Percentiles rank a stretch among this genome's conserved stretches.
These are phyloP conservation scores for Leccinum disarticulatum DNA, from an alignment of 768 basidiomycete genomes.

Conservation along the genomic window DNA sequence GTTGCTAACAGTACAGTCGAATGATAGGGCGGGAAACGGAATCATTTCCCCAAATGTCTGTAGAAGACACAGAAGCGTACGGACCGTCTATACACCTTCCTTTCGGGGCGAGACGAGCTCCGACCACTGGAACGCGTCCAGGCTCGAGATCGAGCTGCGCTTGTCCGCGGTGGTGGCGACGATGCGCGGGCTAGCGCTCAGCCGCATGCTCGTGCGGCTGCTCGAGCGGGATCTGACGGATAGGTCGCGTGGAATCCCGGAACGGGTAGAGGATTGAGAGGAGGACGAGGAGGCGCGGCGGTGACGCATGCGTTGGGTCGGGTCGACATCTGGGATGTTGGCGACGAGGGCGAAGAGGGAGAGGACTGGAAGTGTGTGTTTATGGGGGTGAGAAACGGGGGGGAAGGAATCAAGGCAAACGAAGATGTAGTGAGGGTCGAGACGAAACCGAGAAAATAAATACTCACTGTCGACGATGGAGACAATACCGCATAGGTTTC, in stretches of 20 bases:
- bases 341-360: conserved; percentile 77
- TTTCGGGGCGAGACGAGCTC: conserved; percentile 33
- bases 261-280: conserved; percentile 47
- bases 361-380: conserved; percentile 47
- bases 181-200: conserved; percentile 34
- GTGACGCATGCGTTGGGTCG: conserved; percentile 74
- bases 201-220: conserved; percentile 40
- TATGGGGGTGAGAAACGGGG: background rate
- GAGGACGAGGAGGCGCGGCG: conserved; percentile 76
- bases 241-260: conserved; percentile 38
- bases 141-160: conserved; percentile 31
- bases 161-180: conserved; percentile 31
- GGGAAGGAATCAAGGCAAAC: background rate
- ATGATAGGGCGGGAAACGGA: background rate
- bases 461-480: conserved; percentile 78
- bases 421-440: background rate
- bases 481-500: conserved; percentile 69
- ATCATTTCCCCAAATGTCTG: background rate
- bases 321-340: conserved; percentile 73
- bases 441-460: background rate
- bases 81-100: conserved; percentile 20
- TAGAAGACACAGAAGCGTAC: background rate
- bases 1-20: conserved; percentile 9
- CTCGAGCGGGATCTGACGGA: conserved; percentile 41
- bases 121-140: conserved; percentile 36